These are phyloP conservation scores for Suillus luteus DNA, from an alignment of 768 basidiomycete genomes.

Conservation along the genomic window DNA sequence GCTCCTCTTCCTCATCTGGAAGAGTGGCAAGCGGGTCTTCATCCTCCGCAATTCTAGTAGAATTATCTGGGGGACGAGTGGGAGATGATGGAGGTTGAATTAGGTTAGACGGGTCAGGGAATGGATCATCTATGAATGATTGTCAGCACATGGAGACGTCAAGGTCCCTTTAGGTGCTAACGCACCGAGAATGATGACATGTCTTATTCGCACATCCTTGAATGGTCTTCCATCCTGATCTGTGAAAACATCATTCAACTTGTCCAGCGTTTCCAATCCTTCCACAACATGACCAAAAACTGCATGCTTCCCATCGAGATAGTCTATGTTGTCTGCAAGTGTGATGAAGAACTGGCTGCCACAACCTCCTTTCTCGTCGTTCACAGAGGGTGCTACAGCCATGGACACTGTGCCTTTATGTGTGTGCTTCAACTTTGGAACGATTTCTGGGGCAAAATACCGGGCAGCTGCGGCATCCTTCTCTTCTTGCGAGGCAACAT, in stretches of 20 bases:
- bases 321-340: conserved; percentile 86
- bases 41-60: conserved; percentile 91
- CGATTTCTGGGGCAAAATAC: conserved; percentile 86
- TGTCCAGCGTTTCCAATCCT: conserved; percentile 88
- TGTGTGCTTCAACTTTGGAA: conserved; percentile 81
- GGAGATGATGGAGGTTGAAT: conserved; percentile 75
- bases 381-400: conserved; percentile 88
- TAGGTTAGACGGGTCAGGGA: conserved; percentile 81
- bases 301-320: conserved; percentile 91
- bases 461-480: conserved; percentile 51
- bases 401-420: conserved; percentile 91
- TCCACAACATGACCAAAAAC: conserved; percentile 97
- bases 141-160: conserved; percentile 4
- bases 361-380: conserved; percentile 71
- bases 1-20: conserved; percentile 86
- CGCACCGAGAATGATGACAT: conserved; percentile 92
- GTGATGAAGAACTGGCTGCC: conserved; percentile 98
- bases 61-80: conserved; percentile 78
- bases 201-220: conserved; percentile 92
- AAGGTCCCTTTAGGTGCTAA: conserved; percentile 14
- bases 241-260: conserved; percentile 87
- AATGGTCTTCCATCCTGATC: conserved; percentile 89
- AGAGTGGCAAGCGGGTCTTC: conserved; percentile 84
- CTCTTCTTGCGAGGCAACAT: conserved; percentile 53
- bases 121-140: conserved; percentile 79